A percentile compares a stretch with the other conserved stretches of the same genome.
phyloP scores from a whole-genome alignment of 129 eudicot genomes.

The Chrysanthemum seticuspe region DNA sequence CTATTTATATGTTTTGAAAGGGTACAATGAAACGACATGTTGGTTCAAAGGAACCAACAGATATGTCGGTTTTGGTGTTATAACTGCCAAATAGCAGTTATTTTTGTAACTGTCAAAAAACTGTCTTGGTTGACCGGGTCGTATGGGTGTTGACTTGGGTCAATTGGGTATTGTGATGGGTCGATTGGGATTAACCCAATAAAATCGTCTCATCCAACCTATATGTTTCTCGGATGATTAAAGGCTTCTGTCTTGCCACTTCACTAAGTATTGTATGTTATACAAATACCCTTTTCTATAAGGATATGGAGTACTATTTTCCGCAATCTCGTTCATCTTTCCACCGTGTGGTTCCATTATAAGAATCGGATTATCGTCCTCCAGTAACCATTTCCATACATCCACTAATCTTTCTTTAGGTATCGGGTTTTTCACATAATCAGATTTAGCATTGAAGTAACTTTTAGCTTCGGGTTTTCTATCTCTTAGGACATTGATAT shows the following conservation, averaged over 20 bases:
- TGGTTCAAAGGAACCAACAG: too few species aligned
- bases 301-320: background rate
- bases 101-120: too few species aligned
- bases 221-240: background rate
- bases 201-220: background rate
- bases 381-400: constrained; percentile 3
- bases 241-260: background rate
- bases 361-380: background rate
- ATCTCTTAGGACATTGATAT: background rate
- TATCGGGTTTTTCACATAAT: background rate
- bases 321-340: constrained; percentile 6
- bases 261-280: background rate
- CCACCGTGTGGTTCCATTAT: constrained; percentile 14
- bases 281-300: constrained; percentile 7
- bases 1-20: too few species aligned
- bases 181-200: too few species aligned
- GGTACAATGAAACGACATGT: too few species aligned
- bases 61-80: too few species aligned
- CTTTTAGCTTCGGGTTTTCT: background rate
- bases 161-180: too few species aligned
- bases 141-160: too few species aligned
- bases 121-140: too few species aligned
- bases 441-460: constrained; percentile 4
- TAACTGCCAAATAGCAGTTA: too few species aligned
- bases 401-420: background rate